Base-by-base conservation (phyloP, 768 basidiomycete species). In the Cytidiella melzeri region DNA sequence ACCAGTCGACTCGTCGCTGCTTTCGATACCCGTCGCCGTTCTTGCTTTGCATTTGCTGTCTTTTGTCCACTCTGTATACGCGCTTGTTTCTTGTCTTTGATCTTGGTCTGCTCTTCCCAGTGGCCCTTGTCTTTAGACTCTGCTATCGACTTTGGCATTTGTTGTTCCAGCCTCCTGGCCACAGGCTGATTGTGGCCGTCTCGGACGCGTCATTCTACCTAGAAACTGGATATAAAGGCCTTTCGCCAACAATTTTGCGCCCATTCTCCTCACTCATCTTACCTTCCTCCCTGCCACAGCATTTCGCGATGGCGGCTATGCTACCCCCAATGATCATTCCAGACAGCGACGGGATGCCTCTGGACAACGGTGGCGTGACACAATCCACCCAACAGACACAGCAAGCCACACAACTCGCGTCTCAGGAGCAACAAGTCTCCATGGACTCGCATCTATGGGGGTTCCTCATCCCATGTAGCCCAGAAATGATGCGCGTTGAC, bases 391-490 rank as follows among this genome's bases (percentile, higher is more conserved):
- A 34, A 15, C 30, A 72, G 26, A 70, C 72, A 3, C 71, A 72
- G 1, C 66, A 68, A 46, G 64, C 68, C 13, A 73, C 73, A 0
- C 70, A 74, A 46, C 46, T 57, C 21, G 70, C 69, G 18, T 65
- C 68, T 45, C 48, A 52, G 20, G 46, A 42, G 5, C 10, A 20
- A 41, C 36, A 41, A 25, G 46, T 21, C 26, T 47, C 21, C 60
- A 58, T 18, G 40, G 63, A 67, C 25, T 18, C 50, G 5, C 65
- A 75, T 43, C 76, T 87, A 48, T 89, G 84, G 84, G 86, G 84
- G 11, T 84, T 74, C 55, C 75, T 89, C 44, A 76, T 81, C 40
- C 85, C 87, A 4, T 84, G 81, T 58, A 79, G 71, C 56, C 55
- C 68, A 21, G 53, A 63, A 3, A 65, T 84, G 5, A 66, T 65